These are phyloP conservation scores for Trypanosoma avium DNA, from an alignment of 208 protist species.

Conservation along the genomic window DNA sequence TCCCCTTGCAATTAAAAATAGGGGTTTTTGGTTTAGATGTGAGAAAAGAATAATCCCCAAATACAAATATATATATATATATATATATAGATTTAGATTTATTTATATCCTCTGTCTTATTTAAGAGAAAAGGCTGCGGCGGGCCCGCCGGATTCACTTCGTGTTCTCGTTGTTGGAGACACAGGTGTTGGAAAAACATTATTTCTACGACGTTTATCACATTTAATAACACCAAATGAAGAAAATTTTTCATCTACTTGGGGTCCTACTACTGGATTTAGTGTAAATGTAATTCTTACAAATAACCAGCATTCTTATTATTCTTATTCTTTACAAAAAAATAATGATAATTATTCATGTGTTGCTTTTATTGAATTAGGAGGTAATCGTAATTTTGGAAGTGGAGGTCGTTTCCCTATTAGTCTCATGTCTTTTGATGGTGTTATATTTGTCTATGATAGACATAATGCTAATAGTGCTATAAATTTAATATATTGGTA, in stretches of 20 bases:
- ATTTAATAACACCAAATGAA: slow-evolving; percentile 24
- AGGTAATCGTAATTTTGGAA: slow-evolving; percentile 57
- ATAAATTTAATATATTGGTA: slow-evolving; percentile 60
- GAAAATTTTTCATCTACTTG: slow-evolving; percentile 11
- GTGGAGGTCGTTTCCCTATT: slow-evolving; percentile 42
- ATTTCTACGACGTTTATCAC: slow-evolving; percentile 61
- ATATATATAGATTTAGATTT: not conserved
- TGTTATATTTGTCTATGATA: slow-evolving; percentile 77
- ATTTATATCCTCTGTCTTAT: not conserved
- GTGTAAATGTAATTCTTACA: slow-evolving; percentile 42
- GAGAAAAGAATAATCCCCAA: not conserved
- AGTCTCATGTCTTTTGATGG: slow-evolving; percentile 62
- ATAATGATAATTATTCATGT: not conserved
- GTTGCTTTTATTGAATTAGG: slow-evolving; percentile 82
- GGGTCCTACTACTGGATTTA: slow-evolving; percentile 59
- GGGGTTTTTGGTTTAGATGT: not conserved
- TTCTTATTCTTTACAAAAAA: not conserved
- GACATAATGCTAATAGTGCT: slow-evolving; percentile 53
- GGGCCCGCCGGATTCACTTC: slow-evolving; percentile 9
- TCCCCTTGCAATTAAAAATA: not conserved
- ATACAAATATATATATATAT: not conserved
- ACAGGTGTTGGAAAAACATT: slow-evolving; percentile 82
- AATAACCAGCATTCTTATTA: not conserved
- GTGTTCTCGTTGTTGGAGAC: slow-evolving; percentile 79
- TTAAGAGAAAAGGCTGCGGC: not conserved